phyloP scores from a whole-genome alignment of 139 green algal species.

The Chlamydomonas incerta region DNA sequence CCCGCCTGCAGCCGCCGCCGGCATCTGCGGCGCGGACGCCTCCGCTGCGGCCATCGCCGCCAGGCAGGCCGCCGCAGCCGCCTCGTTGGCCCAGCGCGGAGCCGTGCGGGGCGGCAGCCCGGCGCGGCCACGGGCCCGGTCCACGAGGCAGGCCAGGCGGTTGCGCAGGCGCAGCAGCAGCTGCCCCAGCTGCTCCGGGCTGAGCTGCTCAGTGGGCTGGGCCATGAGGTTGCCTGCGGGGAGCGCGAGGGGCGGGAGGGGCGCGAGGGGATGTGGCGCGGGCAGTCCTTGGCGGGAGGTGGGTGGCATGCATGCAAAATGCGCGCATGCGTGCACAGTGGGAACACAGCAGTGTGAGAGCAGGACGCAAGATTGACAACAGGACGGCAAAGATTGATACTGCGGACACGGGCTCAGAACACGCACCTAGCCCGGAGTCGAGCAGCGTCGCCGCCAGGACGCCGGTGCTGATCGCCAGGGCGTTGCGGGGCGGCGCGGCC shows the following conservation, averaged over 20 bases:
- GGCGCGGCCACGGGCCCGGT: slow-evolving; percentile 12
- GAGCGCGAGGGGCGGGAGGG: background rate
- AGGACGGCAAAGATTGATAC: no score
- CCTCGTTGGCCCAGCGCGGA: slow-evolving; percentile 27
- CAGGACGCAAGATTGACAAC: no score
- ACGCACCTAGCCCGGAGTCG: background rate
- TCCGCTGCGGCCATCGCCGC: background rate
- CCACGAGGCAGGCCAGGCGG: slow-evolving; percentile 48
- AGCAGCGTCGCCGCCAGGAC: background rate
- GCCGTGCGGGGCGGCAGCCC: background rate
- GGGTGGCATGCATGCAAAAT: no score
- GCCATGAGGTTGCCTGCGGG: background rate
- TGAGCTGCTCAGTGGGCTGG: slow-evolving; percentile 45
- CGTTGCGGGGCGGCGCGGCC: no score
- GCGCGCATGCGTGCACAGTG: no score
- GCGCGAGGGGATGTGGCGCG: no score
- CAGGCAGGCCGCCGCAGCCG: background rate
- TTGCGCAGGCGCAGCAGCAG: slow-evolving; percentile 69
- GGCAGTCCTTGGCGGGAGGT: background rate
- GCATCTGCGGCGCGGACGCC: background rate
- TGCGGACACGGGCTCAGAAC: no score
- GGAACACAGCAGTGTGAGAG: no score
- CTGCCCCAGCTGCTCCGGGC: slow-evolving; percentile 56
- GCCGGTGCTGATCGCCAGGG: no score
- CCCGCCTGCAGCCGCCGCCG: slow-evolving; percentile 4